Evolutionary conservation across 345 rosid species (phyloP), one percentile per base, ranked within the genome.

Genomic region (Dipteronia sinensis): DNA sequence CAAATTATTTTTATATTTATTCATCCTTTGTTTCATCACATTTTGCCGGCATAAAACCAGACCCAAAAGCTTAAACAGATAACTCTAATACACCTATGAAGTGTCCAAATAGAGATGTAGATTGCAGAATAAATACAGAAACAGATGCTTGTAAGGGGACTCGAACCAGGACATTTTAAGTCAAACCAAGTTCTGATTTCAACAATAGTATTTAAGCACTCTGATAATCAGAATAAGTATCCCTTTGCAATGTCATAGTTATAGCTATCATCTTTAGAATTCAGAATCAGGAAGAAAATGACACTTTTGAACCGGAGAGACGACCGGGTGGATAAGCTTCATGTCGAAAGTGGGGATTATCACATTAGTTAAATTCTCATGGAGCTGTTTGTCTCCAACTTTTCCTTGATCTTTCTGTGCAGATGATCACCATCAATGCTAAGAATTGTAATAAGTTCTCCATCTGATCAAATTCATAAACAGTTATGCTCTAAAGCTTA

Each of bases 361-460:
- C n/a, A 73, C 76, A 59, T 61, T 44, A 7, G 81, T 78, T 65
- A 65, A 62, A 23, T 72, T 72, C 42, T 78, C 46, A 23, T 40
- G 65, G 20, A 72, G 67, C 51, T 29, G 8, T 23, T 38, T 78
- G 2, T 11, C 76, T 25, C 61, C 11, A 72, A 22, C 34, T 7
- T 27, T 55, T 29, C 59, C 62, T 13, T 53, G 31, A 78, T 38
- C 7, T 17, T 40, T 7, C 15, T 29, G 22, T 72, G 81, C 59
- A 72, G 46, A 67, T 72, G 34, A 15, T 72, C 23, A 1, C 73
- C 80, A 42, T 79, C 78, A 11, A 79, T 73, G 80, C 78, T 72
- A 3, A 79, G 80, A 42, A 75, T 34, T 12, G 78, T 49, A 19
- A 62, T 42, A 6, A 76, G 20, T 22, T 75, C 42, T 42, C 66